phyloP scores from a whole-genome alignment of 2,329 filamentous ascomycete genomes.

The Malbranchea zuffiana region DNA sequence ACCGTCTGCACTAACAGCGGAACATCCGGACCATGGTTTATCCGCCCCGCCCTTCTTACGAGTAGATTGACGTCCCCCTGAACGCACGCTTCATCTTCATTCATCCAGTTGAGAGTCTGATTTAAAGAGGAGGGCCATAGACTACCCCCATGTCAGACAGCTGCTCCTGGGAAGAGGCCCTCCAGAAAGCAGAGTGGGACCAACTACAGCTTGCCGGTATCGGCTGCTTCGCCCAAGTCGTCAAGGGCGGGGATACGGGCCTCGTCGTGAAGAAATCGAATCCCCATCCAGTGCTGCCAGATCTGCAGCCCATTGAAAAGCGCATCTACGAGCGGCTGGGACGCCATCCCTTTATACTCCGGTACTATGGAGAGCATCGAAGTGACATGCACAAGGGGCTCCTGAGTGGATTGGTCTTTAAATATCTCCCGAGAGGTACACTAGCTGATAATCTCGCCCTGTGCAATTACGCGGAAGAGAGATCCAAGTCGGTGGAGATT shows the following conservation, averaged over 20 bases:
- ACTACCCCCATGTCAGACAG: too few relatives aligned
- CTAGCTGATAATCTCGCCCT: slow-evolving; percentile 8
- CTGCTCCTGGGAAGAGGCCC: slow-evolving; percentile 6
- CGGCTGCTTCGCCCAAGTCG: slow-evolving; percentile 9
- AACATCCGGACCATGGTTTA: too few relatives aligned
- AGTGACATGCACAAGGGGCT: slow-evolving; percentile 3
- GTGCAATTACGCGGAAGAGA: slow-evolving; percentile 2
- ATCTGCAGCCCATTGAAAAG: slow-evolving; percentile 7
- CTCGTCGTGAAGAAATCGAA: slow-evolving; percentile 7
- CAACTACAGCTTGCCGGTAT: slow-evolving; percentile 8
- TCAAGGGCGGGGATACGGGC: slow-evolving; percentile 4
- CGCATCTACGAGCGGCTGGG: slow-evolving; percentile 11
- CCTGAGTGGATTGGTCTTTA: slow-evolving; percentile 8
- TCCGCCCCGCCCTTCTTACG: too few relatives aligned
- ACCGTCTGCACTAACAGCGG: too few relatives aligned
- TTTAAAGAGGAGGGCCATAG: too few relatives aligned
- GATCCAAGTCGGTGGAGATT: slow-evolving; percentile 5
- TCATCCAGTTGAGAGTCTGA: too few relatives aligned
- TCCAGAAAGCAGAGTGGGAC: slow-evolving; percentile 2
- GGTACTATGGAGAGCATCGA: slow-evolving; percentile 10
- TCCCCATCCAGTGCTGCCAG: slow-evolving; percentile 1
- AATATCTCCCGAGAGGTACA: slow-evolving; percentile 5
- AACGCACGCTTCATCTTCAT: too few relatives aligned
- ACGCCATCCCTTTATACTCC: slow-evolving; percentile 6
- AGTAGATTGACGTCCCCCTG: too few relatives aligned